Conservation (phyloP, 495 filamentous ascomycete genomes). For the Pseudevernia furfuracea region DNA sequence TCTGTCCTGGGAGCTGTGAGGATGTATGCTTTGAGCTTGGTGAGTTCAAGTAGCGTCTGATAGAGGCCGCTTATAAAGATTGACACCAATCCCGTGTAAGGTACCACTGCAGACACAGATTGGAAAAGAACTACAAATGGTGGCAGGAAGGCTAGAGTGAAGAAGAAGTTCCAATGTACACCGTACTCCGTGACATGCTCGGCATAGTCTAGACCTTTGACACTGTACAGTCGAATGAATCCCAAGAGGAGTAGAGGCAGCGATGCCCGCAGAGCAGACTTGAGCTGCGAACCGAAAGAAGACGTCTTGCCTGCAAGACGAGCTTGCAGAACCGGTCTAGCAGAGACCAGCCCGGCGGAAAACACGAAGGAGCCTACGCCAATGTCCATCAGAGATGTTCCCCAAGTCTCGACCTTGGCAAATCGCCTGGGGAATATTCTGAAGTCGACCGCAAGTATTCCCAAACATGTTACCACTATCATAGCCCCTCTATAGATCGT, state of each 20-base stretch:
- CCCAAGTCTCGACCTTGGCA: constrained; percentile 97
- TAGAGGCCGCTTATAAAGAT: constrained; percentile 58
- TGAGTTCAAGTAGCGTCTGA: constrained; percentile 67
- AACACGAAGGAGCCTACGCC: constrained; percentile 98
- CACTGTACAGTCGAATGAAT: constrained; percentile 70
- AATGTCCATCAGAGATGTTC: constrained; percentile 95
- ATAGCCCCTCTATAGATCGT: constrained; percentile 85
- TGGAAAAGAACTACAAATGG: constrained; percentile 87
- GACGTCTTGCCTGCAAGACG: constrained; percentile 41
- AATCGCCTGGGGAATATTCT: constrained; percentile 85
- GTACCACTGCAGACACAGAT: constrained; percentile 48
- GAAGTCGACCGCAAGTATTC: constrained; percentile 97
- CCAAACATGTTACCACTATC: constrained; percentile 86
- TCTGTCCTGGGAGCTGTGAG: constrained; percentile 71
- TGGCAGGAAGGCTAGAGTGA: constrained; percentile 82
- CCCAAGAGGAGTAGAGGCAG: constrained; percentile 77
- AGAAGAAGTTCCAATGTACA: constrained; percentile 99
- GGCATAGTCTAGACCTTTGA: constrained; percentile 91
- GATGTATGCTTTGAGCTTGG: constrained; percentile 71
- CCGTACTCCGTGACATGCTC: constrained; percentile 98
- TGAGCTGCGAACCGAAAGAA: constrained; percentile 48
- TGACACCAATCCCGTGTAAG: constrained; percentile 66
- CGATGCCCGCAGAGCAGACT: constrained; percentile 64
- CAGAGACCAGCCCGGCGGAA: constrained; percentile 85
- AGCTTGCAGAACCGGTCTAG: constrained; percentile 74